Conservation (phyloP, 305 asterid species). For the Ilex paraguariensis region DNA sequence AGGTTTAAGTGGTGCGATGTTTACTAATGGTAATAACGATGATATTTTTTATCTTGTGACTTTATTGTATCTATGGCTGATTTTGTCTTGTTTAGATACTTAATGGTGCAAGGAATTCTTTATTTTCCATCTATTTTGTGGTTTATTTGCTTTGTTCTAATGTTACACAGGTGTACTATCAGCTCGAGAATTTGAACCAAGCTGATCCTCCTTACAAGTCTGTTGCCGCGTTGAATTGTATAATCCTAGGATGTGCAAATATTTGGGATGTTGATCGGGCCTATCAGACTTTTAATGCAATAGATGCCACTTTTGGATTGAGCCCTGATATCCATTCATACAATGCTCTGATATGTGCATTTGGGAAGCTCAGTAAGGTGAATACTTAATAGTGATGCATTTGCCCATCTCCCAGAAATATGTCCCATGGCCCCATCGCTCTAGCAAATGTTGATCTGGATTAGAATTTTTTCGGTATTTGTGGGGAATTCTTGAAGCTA, state of each 20-base stretch:
- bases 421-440: slow-evolving; percentile 3
- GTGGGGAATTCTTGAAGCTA: no score
- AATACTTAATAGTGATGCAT: slow-evolving; percentile 1
- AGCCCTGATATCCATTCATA: slow-evolving; percentile 74
- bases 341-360: slow-evolving; percentile 70
- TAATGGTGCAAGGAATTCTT: no score
- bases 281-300: slow-evolving; percentile 71
- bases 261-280: slow-evolving; percentile 93
- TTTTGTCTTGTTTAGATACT: no score
- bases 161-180: slow-evolving; percentile 73
- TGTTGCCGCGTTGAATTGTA: slow-evolving; percentile 75
- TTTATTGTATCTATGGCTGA: no score
- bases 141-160: slow-evolving; percentile 14
- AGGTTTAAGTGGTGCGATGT: no score
- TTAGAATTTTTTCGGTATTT: no score
- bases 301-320: slow-evolving; percentile 56
- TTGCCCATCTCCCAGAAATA: background rate
- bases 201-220: slow-evolving; percentile 71
- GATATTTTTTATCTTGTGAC: no score
- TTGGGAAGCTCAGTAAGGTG: slow-evolving; percentile 72
- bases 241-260: slow-evolving; percentile 86
- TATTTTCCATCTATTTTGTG: background rate
- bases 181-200: slow-evolving; percentile 70
- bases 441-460: background rate
- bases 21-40: no score